A percentile compares a stretch with the other conserved stretches of the same genome.
These are phyloP conservation scores for Chlorella sp. DNA, from an alignment of 139 green algal genomes.

Conservation along the genomic window DNA sequence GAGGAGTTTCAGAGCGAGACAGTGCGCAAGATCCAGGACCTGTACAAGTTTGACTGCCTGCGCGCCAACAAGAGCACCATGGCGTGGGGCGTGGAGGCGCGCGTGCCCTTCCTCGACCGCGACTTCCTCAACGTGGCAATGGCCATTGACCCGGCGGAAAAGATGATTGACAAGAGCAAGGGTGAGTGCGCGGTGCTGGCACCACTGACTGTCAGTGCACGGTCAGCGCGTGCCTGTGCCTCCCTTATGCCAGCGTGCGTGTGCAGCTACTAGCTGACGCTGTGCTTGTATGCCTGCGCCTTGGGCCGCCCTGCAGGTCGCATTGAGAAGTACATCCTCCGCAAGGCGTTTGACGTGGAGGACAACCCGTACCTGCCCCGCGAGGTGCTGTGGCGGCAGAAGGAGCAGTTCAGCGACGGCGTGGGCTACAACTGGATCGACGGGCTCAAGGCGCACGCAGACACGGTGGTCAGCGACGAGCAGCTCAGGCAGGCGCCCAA, in stretches of 20 bases:
- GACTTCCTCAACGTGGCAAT: constrained; percentile 86
- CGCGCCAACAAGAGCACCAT: constrained; percentile 96
- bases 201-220: no score
- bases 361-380: constrained; percentile 84
- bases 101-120: constrained; percentile 93
- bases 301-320: no score
- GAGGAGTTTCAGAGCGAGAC: constrained; percentile 89
- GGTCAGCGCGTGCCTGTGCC: no score
- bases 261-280: no score
- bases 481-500: constrained; percentile 22
- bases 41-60: constrained; percentile 94
- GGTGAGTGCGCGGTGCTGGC: constrained; percentile 10
- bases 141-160: constrained; percentile 83
- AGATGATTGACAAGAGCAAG: constrained; percentile 78
- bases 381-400: constrained; percentile 90
- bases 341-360: constrained; percentile 92
- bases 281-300: no score
- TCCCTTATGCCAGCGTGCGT: no score
- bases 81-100: constrained; percentile 88
- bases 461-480: constrained; percentile 36
- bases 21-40: constrained; percentile 77
- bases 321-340: constrained; percentile 97
- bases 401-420: constrained; percentile 99
- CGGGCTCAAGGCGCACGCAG: constrained; percentile 42
- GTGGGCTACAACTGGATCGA: constrained; percentile 63